phyloP scores from a whole-genome alignment of 257 asterid species.

The Solanum ossicruentum region DNA sequence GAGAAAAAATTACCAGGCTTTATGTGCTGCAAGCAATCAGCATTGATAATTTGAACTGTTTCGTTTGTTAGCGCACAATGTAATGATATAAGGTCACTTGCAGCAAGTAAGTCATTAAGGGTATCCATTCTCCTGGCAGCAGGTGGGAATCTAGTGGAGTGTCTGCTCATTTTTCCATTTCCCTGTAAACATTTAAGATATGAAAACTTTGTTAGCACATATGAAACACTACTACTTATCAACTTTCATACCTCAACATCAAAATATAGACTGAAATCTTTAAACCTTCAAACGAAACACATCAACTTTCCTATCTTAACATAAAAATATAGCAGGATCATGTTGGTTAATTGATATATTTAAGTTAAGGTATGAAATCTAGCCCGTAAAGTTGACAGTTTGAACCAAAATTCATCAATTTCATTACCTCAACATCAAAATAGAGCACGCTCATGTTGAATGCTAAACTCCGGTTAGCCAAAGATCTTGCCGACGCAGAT shows the following conservation, averaged over 20 bases:
- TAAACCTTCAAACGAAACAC: neutral
- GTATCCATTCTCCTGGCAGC: slow-evolving; percentile 99
- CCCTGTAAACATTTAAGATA: slow-evolving; percentile 28
- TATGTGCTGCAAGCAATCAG: slow-evolving; percentile 86
- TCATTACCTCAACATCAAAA: slow-evolving; percentile 64
- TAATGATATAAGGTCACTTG: slow-evolving; percentile 86
- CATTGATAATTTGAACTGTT: slow-evolving; percentile 75
- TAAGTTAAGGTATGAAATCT: neutral
- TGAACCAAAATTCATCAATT: neutral
- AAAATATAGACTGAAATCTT: slow-evolving; percentile 31
- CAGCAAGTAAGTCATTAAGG: slow-evolving; percentile 94
- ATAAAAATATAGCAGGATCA: slow-evolving; percentile 85
- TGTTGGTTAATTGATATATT: slow-evolving; percentile 6
- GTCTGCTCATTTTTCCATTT: slow-evolving; percentile 43
- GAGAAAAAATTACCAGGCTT: slow-evolving; percentile 56
- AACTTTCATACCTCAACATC: slow-evolving; percentile 38
- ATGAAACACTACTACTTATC: neutral
- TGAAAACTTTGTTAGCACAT: neutral
- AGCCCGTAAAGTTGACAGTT: neutral
- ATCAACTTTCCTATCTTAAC: slow-evolving; percentile 24
- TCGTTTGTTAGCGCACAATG: slow-evolving; percentile 90
- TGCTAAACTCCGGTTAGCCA: slow-evolving; percentile 87
- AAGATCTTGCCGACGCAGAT: slow-evolving; percentile 85
- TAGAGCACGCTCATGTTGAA: slow-evolving; percentile 93
- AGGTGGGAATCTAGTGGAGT: slow-evolving; percentile 65